Base-by-base conservation (phyloP, 768 basidiomycete genomes). In the Lactifluus rugatus region DNA sequence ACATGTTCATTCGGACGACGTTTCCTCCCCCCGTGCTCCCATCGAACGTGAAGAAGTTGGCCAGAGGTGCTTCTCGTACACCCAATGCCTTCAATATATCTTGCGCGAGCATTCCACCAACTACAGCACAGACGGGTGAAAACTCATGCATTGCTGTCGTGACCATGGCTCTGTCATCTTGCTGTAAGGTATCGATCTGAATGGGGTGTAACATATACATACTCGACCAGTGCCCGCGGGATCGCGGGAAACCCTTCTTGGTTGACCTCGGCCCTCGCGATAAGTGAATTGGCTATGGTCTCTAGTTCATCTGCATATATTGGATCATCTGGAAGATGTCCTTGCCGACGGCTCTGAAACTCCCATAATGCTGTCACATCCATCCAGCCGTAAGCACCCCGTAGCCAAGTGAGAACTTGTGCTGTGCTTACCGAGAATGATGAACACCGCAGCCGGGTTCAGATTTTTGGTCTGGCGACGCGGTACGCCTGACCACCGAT, bases 71-170 rank as follows among this genome's bases (percentile, higher is more conserved):
- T 66, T 98, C 96, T 51, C 92, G 85, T 56, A 86, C 90, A 55
- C 86, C 88, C 39, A 98, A 77, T 0, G 91, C 83, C 69, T 96
- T 93, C 41, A 99, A 76, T 52, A 97, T 86, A 69, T 99, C 96
- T 70, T 98, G 96, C 1, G 85, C 94, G 14, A 98, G 74, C 73
- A 98, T 81, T 23, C 96, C 96, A 26, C 96, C 96, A 39, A 99
- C 78, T 36, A 99, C 88, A 1, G 96, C 96, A 68, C 93, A 91
- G 1, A 93, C 85, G 0, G 96, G 93, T 0, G 93, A 87, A 73
- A 97, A 91, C 68, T 95, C 93, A 69, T 87, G 83, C 19, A 74
- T 71, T 7, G 90, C 85, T n/a, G 86, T 83, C 14, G 74, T 77
- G 5, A 84, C 75, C 42, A 88, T 63, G n/a, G 81, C 74, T 62